phyloP scores from a whole-genome alignment of 176 grass and related monocot genomes.

The Hordeum marinum region DNA sequence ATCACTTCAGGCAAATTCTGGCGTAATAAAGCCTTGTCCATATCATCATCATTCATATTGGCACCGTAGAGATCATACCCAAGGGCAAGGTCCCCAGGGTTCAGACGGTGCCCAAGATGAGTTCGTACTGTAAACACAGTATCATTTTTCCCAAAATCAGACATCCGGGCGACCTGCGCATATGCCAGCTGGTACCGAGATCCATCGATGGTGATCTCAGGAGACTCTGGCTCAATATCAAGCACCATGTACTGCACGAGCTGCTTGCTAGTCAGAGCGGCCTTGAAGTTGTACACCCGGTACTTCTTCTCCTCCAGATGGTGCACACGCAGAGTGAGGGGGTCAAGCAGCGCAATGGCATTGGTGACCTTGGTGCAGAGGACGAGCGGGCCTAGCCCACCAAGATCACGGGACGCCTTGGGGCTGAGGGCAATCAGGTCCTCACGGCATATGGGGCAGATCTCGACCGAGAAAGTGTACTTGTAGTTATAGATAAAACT shows the following conservation, averaged over 20 bases:
- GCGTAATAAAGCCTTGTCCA: constrained; percentile 51
- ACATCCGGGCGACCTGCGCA: constrained; percentile 64
- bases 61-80: constrained; percentile 82
- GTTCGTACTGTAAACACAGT: constrained; percentile 71
- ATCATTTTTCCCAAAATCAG: constrained; percentile 80
- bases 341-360: constrained; percentile 68
- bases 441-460: constrained; percentile 89
- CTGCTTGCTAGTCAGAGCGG: constrained; percentile 68
- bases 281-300: constrained; percentile 65
- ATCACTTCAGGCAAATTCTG: constrained; percentile 65
- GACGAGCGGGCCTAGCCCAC: constrained; percentile 76
- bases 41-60: constrained; percentile 69
- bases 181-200: constrained; percentile 64
- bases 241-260: constrained; percentile 88
- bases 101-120: constrained; percentile 77
- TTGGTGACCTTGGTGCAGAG: constrained; percentile 78
- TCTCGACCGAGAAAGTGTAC: constrained; percentile 88
- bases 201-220: constrained; percentile 56
- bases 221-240: constrained; percentile 71
- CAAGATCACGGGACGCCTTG: constrained; percentile 59
- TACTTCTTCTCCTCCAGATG: constrained; percentile 84
- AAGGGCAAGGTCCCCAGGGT: constrained; percentile 73
- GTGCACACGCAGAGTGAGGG: constrained; percentile 61
- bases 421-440: constrained; percentile 76
- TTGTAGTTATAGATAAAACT: constrained; percentile 82